Base-by-base conservation (phyloP, 1,139 yeast genomes). In the Scheffersomyces illinoinensis region DNA sequence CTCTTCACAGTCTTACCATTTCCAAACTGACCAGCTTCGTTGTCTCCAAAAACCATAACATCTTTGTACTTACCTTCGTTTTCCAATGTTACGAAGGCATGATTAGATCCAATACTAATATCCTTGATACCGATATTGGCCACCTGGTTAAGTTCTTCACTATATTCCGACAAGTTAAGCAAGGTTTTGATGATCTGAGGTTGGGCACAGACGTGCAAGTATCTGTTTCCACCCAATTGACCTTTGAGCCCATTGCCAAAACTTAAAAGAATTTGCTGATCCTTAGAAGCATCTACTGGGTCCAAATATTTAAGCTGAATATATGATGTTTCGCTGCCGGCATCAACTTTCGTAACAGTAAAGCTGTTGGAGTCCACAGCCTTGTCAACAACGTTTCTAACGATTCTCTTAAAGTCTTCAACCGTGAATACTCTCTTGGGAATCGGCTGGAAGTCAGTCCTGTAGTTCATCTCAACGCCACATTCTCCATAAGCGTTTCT, bases 211-310 rank as follows among this genome's bases (percentile, higher is more conserved):
- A 91, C 88, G 70, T 93, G 97, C 55, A 89, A 76, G 71, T 82
- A 93, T 57, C 88, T 78, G 24, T 91, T 93, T 55, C 86, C 84
- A 19, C 98, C 99, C 59, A 93, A 78, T 73, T 92, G 97, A n/a
- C 98, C 99, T 66, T 84, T 83, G 56, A 90, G 73, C 4, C 98
- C 97, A 66, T 87, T 87, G 24, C 99, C 99, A 76, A 93, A 88
- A 5, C 92, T 81, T 64, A 88, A 77, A 57, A 85, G 73, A 12
- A 77, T 61, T 17, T 75, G 72, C 56, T 73, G 69, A 54, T 62
- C 58, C 23, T 58, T 60, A 48, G 51, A 20, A 12, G 47, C 49
- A 17, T 49, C 58, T 19, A 60, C 58, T 60, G 68, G 60, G 49
- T 72, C 63, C 39, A 66, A 64, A 52, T 72, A 69, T 21, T 63